Evolutionary conservation across 73 alveolate species (phyloP), one percentile per base, ranked within the genome.

Genomic region (Paramecium bursaria): DNA sequence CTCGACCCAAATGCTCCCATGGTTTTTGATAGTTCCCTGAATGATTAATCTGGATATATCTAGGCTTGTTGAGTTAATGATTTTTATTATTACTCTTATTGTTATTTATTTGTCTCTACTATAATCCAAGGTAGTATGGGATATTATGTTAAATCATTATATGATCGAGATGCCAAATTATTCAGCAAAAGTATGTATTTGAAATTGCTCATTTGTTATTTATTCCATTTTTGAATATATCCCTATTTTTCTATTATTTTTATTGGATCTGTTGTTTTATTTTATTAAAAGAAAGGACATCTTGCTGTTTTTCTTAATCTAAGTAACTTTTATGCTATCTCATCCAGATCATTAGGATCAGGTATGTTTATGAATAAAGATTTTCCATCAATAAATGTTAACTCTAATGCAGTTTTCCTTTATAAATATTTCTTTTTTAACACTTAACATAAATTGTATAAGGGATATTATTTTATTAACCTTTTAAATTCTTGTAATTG

Each of bases 61-160:
- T 46, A 17, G 60, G 13, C 60, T 17, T 7, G 23, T 27, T 74
- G 46, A 46, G 21, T 74, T 79, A 61, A 74, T 91, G 50, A 31
- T 73, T 48, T 17, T 27, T 42, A n/a, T 49, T 75, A 44, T 3
- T 75, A 13, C 15, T 51, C 54, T 50, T 15, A 3, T 30, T 49
- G 23, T 75, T 48, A 31, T 1, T 50, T 46, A 29, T 75, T 51
- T 23, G 27, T 30, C 17, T 57, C 88, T 13, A 86, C 73, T 60
- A 95, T 46, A 19, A 97, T 91, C 99, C 99, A 97, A 1, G 99
- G 99, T 82, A 94, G 82, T 9, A 97, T 98, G 14, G 99, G 99
- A 87, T 97, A 97, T 86, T 97, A 95, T 42, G 97, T 87, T 14
- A 97, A 88, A 86, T 97, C 98, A 53, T 95, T 96, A 87, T 87